Base-by-base conservation (phyloP, 768 basidiomycete species). In the Leucosporidium scottii region DNA sequence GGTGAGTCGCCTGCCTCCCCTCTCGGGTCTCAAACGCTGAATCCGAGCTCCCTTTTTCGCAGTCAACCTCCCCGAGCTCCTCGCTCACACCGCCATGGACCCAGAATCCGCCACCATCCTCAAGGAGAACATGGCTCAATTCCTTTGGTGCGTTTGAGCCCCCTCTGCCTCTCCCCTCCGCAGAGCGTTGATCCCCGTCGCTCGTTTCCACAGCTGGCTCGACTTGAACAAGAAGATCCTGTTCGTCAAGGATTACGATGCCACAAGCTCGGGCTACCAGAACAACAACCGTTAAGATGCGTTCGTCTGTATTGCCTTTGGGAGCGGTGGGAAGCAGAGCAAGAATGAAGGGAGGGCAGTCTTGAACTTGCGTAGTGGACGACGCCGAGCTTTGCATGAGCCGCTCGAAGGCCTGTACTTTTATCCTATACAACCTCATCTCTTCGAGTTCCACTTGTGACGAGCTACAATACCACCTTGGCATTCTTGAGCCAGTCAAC, bases 21-120 rank as follows among this genome's bases (percentile, higher is more conserved):
- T 31, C 2, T 51, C 21, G 20, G 20, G 21, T 18, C 47, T 53
- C 62, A 34, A 34, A 31, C 20, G 44, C 25, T 56, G 7, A 25
- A 30, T 28, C 60, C 69, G 30, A 48, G 17, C 36, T 73, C 25
- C 9, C 4, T 17, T 53, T 75, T 61, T 76, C 8, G 39, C 39
- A 44, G 94, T 98, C 78, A 91, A 87, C 71, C 82, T 98, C 49
- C 96, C 94, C 1, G 85, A 86, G 73, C 93, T 96, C 85, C 87
- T 97, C 39, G 85, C 87, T 1, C 86, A 84, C 69, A 92, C 93
- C 20, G 86, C 85, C n/a, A 86, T 98, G 82, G 94, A 99, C 75
- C 80, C 85, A 3, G 93, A 94, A 76, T 90, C 89, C 18, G 87
- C 93, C 25, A 80, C 79, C 28, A 81, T 96, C 10, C 84, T 99